phyloP scores from a whole-genome alignment of 805 yeast genomes.

The Cyberlindnera nakhonratchasimensis region DNA sequence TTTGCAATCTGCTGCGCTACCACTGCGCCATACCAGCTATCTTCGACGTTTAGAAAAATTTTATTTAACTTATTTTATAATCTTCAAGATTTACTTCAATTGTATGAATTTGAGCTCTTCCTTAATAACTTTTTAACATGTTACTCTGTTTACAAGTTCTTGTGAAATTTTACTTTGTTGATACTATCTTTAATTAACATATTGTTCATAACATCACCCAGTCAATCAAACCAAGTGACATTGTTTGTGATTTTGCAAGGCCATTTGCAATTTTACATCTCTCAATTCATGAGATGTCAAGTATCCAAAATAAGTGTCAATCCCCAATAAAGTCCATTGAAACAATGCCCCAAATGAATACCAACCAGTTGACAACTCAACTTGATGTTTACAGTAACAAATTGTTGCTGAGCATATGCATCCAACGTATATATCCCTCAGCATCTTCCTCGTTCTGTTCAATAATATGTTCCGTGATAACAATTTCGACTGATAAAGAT shows the following conservation, averaged over 20 bases:
- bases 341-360: constrained; percentile 8
- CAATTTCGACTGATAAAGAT: constrained; percentile 6
- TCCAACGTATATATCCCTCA: constrained; percentile 1
- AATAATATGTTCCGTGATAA: constrained; percentile 4
- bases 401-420: not conserved
- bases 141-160: no score
- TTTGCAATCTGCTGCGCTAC: constrained; percentile 99
- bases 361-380: constrained; percentile 7
- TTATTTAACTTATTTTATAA: no score
- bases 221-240: constrained; percentile 3
- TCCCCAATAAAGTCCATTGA: constrained; percentile 8
- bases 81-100: no score
- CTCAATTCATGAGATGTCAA: constrained; percentile 2
- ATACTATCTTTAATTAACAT: not conserved
- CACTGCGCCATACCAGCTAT: constrained; percentile 71
- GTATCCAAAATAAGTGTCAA: constrained; percentile 8
- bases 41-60: constrained; percentile 1
- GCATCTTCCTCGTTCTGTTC: constrained; percentile 7
- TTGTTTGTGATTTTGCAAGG: not conserved
- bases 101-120: no score
- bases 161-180: not conserved
- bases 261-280: constrained; percentile 2
- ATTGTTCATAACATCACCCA: no score
- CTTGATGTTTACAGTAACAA: constrained; percentile 11
- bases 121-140: no score